A percentile compares a stretch with the other conserved stretches of the same genome.
Evolutionary conservation across 2,329 filamentous ascomycete genomes (phyloP).

Genomic region (Penicillium sclerotiorum): DNA sequence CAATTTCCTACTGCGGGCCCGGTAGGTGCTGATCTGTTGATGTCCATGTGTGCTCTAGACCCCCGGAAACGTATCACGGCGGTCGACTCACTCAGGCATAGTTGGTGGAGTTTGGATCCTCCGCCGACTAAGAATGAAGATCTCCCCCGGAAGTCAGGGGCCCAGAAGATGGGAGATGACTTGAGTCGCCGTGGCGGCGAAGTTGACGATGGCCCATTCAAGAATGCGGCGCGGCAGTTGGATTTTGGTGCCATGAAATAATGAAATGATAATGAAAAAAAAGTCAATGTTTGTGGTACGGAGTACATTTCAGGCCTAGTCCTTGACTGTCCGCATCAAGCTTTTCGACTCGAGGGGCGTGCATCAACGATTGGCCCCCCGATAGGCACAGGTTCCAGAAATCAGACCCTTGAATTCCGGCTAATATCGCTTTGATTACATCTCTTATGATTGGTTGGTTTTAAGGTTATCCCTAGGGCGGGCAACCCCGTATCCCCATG

Average conservation of each 20-base stretch:
- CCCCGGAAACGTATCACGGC: conserved; percentile 83
- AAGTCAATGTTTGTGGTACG: too few relatives aligned
- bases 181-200: conserved; percentile 75
- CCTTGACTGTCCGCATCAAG: too few relatives aligned
- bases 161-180: conserved; percentile 78
- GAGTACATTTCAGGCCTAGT: too few relatives aligned
- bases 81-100: conserved; percentile 74
- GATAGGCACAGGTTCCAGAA: too few relatives aligned
- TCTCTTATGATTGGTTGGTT: too few relatives aligned
- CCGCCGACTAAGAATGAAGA: conserved; percentile 80
- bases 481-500: too few relatives aligned
- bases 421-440: too few relatives aligned
- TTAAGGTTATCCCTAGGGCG: too few relatives aligned
- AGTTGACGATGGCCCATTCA: conserved; percentile 64
- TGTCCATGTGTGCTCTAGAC: conserved; percentile 81
- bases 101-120: conserved; percentile 84
- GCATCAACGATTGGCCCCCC: too few relatives aligned
- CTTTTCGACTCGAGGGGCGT: too few relatives aligned
- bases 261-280: conserved; percentile 2
- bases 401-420: too few relatives aligned
- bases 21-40: conserved; percentile 83
- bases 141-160: conserved; percentile 74
- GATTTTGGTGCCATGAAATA: conserved; percentile 64
- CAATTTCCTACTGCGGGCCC: conserved; percentile 79
- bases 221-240: conserved; percentile 79